Conservation (phyloP, 345 rosid species). For the rapeseed (Brassica napus) region DNA sequence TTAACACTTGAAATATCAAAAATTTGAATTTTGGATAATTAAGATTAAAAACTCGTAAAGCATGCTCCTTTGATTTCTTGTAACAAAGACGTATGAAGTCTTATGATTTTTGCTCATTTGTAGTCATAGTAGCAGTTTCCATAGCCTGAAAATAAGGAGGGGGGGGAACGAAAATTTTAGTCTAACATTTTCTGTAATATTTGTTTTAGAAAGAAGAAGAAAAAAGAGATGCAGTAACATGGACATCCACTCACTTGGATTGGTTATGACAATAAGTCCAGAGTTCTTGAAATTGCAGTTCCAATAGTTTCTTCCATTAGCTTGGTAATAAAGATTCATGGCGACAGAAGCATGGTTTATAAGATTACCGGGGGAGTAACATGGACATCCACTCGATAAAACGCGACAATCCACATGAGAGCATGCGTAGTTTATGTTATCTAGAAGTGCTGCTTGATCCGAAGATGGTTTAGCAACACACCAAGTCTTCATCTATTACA, state of each 20-base stretch:
- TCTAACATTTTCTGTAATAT: too few species aligned
- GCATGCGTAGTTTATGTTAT: conserved; percentile 60
- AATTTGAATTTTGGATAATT: neutral
- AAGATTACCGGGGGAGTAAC: conserved; percentile 55
- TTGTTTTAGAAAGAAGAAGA: too few species aligned
- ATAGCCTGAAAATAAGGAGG: too few species aligned
- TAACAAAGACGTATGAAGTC: neutral
- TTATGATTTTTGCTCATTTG: conserved; percentile 5
- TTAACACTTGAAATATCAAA: neutral
- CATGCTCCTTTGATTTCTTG: neutral
- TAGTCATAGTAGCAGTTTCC: conserved; percentile 50
- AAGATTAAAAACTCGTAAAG: neutral
- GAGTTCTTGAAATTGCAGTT: conserved; percentile 67
- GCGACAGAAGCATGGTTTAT: conserved; percentile 65
- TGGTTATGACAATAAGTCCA: conserved; percentile 57
- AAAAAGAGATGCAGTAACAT: too few species aligned
- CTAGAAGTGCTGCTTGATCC: conserved; percentile 49
- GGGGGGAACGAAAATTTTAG: too few species aligned
- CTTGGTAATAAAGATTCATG: conserved; percentile 76
- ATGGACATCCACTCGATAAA: conserved; percentile 52
- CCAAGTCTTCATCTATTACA: conserved; percentile 51
- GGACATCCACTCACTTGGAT: conserved; percentile 80
- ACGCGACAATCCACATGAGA: conserved; percentile 58
- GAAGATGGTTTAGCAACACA: conserved; percentile 80
- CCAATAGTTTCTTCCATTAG: conserved; percentile 63